Evolutionary conservation across 2,329 filamentous ascomycete species (phyloP), one percentile per base, ranked within the genome.

Genomic region (Monosporascus sp.): DNA sequence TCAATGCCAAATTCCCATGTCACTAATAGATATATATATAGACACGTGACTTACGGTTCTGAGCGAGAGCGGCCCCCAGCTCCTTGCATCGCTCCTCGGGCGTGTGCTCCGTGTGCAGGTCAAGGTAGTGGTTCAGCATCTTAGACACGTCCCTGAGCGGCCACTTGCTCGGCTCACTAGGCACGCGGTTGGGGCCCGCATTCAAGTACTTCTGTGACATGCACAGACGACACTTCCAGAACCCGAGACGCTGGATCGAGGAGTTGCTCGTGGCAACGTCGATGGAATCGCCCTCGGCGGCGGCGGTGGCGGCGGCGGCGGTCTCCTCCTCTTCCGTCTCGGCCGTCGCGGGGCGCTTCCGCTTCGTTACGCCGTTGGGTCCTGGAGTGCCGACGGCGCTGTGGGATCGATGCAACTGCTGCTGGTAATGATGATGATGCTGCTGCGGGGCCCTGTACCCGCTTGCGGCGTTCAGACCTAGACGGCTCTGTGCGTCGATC

Each of bases 181-280:
- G 75, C 49, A 72, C 68, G 49, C 73, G 69, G 41, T 68, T 71
- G 5, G 63, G 58, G 2, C 71, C 71, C 0, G 73, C 71, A n/a
- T 69, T 63, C 17, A 72, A 60, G 57, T 72, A 77, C 58, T 76
- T 77, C 37, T 68, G 62, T 1, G 73, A 68, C 3, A 65, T 67
- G 61, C 75, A 77, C 1, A 77, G 67, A 0, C 70, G 72, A 56
- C 75, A 77, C 55, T 72, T 72, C 75, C 75, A 77, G 60, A 69
- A 72, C 18, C 75, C 75, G n/a, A 75, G 65, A 2, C 75, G 73
- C 57, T 72, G 70, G 9, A 72, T 59, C 1, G 60, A 61, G 20
- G 53, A 64, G 38, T 58, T 63, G 24, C 56, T 49, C 43, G 55
- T 53, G 6, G 55, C 47, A 27, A 48, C 56, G 6, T 53, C 55